These are phyloP conservation scores for Neurospora sp. DNA, from an alignment of 2,329 filamentous ascomycete genomes.

Conservation along the genomic window DNA sequence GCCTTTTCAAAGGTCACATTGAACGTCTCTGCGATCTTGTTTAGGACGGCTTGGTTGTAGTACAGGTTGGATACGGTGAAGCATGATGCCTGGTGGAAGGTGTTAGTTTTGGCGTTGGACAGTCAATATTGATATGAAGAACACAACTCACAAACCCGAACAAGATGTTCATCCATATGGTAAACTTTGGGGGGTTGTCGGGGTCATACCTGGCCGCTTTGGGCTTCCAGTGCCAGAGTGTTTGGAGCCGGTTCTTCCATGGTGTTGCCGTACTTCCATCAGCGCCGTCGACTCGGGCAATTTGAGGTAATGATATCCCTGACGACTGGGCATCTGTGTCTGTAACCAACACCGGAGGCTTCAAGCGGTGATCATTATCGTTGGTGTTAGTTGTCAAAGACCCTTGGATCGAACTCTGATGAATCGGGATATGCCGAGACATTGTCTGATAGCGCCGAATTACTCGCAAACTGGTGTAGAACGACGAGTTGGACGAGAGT, in stretches of 20 bases:
- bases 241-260: not conserved
- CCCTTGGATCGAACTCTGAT: not conserved
- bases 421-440: not conserved
- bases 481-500: not conserved
- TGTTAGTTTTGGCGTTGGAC: not conserved
- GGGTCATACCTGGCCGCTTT: slow-evolving; percentile 59
- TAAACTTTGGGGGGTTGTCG: slow-evolving; percentile 56
- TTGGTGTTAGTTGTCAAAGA: not conserved
- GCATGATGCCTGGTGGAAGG: slow-evolving; percentile 33
- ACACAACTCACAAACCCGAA: slow-evolving; percentile 47
- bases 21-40: slow-evolving; percentile 63
- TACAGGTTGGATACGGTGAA: slow-evolving; percentile 75
- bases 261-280: not conserved
- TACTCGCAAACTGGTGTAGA: no score
- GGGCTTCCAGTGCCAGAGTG: slow-evolving; percentile 42
- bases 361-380: not conserved
- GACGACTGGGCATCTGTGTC: not conserved
- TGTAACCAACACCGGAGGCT: not conserved
- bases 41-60: slow-evolving; percentile 71
- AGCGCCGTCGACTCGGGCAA: not conserved
- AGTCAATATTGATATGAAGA: not conserved
- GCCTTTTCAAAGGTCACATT: slow-evolving; percentile 59
- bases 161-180: slow-evolving; percentile 56
- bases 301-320: not conserved
- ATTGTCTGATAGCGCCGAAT: not conserved